Evolutionary conservation across 1,284 basidiomycete genomes (phyloP).

Genomic region (Boletus holoroseus): DNA sequence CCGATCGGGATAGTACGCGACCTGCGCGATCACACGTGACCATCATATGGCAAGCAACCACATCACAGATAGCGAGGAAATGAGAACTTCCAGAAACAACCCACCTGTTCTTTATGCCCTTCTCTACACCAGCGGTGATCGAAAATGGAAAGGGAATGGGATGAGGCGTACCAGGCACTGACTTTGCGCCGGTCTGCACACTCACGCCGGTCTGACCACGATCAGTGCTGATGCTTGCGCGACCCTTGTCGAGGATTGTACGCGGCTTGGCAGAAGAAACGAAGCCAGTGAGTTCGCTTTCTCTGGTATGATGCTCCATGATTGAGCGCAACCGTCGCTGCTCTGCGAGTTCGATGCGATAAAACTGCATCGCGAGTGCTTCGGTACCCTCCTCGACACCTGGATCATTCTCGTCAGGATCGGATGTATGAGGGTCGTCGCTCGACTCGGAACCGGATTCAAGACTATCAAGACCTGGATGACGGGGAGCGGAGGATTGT

Average conservation of each 20-base stretch:
- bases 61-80: background rate
- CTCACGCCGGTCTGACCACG: slow-evolving; percentile 7
- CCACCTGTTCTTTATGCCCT: slow-evolving; percentile 88
- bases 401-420: slow-evolving; percentile 35
- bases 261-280: slow-evolving; percentile 6
- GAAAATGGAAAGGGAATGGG: slow-evolving; percentile 69
- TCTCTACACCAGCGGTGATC: slow-evolving; percentile 93
- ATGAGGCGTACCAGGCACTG: slow-evolving; percentile 25
- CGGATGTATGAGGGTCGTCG: slow-evolving; percentile 33
- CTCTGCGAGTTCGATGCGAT: slow-evolving; percentile 85
- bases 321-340: slow-evolving; percentile 85
- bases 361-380: slow-evolving; percentile 85
- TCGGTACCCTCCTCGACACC: slow-evolving; percentile 65
- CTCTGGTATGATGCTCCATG: slow-evolving; percentile 84
- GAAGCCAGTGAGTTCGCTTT: slow-evolving; percentile 30
- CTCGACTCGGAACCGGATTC: slow-evolving; percentile 37
- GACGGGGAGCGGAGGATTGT: slow-evolving; percentile 49
- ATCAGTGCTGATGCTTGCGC: background rate
- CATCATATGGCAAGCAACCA: background rate
- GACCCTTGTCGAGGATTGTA: slow-evolving; percentile 6
- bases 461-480: slow-evolving; percentile 64
- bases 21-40: background rate
- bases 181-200: slow-evolving; percentile 18
- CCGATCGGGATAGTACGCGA: background rate
- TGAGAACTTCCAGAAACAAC: slow-evolving; percentile 27